These are phyloP conservation scores for Chaetomium sp. DNA, from an alignment of 2,329 filamentous ascomycete genomes.

Conservation along the genomic window DNA sequence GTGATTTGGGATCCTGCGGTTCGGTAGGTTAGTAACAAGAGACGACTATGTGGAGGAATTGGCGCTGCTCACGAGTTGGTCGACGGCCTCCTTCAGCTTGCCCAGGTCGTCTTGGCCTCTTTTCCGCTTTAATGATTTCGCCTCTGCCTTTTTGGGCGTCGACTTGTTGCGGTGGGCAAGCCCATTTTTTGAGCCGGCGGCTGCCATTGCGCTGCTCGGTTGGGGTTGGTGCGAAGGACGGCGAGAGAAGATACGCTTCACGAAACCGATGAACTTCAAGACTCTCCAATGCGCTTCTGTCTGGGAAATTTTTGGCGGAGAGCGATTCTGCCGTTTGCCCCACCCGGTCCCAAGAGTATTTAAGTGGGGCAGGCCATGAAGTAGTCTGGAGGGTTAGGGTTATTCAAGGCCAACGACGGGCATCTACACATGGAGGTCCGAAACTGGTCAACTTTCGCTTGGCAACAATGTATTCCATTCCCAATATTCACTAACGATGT, in stretches of 20 bases:
- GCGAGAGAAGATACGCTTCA: neutral
- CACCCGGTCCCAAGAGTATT: neutral
- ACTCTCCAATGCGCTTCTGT: too few relatives aligned
- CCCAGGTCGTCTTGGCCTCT: constrained; percentile 24
- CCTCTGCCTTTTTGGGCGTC: constrained; percentile 11
- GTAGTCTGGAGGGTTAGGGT: neutral
- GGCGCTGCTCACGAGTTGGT: constrained; percentile 11
- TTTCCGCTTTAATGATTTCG: constrained; percentile 25
- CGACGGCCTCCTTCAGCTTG: constrained; percentile 23
- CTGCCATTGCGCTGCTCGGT: constrained; percentile 8
- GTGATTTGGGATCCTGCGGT: constrained; percentile 51
- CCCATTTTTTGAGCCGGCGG: constrained; percentile 1
- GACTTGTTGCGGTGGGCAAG: constrained; percentile 6
- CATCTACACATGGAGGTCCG: too few relatives aligned
- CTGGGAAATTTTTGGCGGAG: constrained; percentile 18
- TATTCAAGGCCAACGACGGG: too few relatives aligned
- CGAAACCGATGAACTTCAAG: neutral
- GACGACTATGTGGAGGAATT: neutral
- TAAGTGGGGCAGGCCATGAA: neutral
- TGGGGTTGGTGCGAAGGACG: neutral
- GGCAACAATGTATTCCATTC: too few relatives aligned
- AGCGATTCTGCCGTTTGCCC: constrained; percentile 17
- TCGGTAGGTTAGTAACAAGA: neutral
- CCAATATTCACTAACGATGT: too few relatives aligned
- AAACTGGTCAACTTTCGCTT: too few relatives aligned